phyloP scores from a whole-genome alignment of 1,139 yeast species.

The Scheffersomyces illinoinensis region DNA sequence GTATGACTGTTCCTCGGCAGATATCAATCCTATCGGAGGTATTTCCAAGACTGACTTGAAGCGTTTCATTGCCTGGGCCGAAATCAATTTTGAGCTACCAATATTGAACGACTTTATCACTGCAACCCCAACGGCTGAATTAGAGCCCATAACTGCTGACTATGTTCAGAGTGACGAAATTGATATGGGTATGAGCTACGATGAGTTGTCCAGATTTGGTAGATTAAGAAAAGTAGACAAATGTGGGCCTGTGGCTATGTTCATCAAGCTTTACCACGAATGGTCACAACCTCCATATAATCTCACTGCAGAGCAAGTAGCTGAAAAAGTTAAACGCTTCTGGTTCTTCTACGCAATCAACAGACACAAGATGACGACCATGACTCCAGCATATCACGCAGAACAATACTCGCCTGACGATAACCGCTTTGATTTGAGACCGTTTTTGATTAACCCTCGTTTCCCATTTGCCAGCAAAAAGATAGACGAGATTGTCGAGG shows the following conservation, averaged over 20 bases:
- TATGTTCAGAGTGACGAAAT: slow-evolving; percentile 95
- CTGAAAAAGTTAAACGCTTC: slow-evolving; percentile 88
- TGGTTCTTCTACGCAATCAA: slow-evolving; percentile 93
- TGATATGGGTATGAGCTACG: slow-evolving; percentile 98
- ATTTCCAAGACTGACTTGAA: slow-evolving; percentile 92
- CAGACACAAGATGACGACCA: slow-evolving; percentile 94
- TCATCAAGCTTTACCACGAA: slow-evolving; percentile 81
- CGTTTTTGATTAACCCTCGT: slow-evolving; percentile 87
- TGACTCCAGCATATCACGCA: slow-evolving; percentile 97
- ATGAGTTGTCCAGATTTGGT: slow-evolving; percentile 91
- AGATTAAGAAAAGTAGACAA: slow-evolving; percentile 85
- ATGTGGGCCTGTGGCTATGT: slow-evolving; percentile 96
- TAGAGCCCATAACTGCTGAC: slow-evolving; percentile 89
- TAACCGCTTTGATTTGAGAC: slow-evolving; percentile 91
- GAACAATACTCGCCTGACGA: slow-evolving; percentile 98
- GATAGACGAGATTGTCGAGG: slow-evolving; percentile 72
- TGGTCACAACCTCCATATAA: slow-evolving; percentile 77
- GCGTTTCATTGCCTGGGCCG: slow-evolving; percentile 80
- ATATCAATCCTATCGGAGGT: slow-evolving; percentile 96
- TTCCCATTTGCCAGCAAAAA: slow-evolving; percentile 89
- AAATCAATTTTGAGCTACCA: slow-evolving; percentile 68
- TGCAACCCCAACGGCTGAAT: slow-evolving; percentile 97
- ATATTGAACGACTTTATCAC: slow-evolving; percentile 72
- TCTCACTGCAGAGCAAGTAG: slow-evolving; percentile 78
- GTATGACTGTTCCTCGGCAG: slow-evolving; percentile 96